Evolutionary conservation across 2,329 filamentous ascomycete species (phyloP), one percentile per base, ranked within the genome.

Genomic region (Diaporthe helianthi): DNA sequence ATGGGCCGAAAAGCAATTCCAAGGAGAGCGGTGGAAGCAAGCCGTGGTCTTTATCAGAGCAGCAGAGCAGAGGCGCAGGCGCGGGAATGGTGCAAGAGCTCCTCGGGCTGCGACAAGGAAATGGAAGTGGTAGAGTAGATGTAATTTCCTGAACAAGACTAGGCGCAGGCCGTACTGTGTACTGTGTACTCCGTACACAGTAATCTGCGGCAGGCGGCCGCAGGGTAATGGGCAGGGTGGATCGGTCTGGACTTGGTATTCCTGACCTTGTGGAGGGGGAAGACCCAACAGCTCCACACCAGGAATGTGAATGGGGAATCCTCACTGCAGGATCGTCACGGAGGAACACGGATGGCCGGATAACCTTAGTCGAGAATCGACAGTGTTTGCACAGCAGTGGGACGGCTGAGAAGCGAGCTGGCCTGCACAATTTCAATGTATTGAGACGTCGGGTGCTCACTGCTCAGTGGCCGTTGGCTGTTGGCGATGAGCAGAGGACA

Each of bases 71-170:
- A n/a, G n/a, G n/a, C n/a, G n/a, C n/a, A 58, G 38, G 41, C 49
- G 44, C 58, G 44, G 58, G 29, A 63, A 49, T 63, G 58, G 58
- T 63, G 41, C 58, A 63, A 63, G 58, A 49, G 58, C 58, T 24
- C n/a, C 29, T 36, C n/a, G 58, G 55, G 41, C 38, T 33, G 41
- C 38, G 58, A 61, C 58, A 47, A 61, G 58, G 58, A 63, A 49
- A 49, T 49, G 29, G n/a, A 26, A 49, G 19, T 63, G 58, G 58
- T 63, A 36, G 41, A 36, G 29, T 49, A 63, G 58, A 17, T 66
- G 64, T 54, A 67, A 67, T 67, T 58, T 67, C 65, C 65, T 47
- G 52, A 46, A 55, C 53, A 38, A 65, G 65, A 67, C 51, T 46
- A 66, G 36, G 15, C 36, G 63, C 38, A 66, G 36, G 36, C 63